Evolutionary conservation across 2,329 filamentous ascomycete species (phyloP).

Genomic region (Clonostachys chloroleuca): DNA sequence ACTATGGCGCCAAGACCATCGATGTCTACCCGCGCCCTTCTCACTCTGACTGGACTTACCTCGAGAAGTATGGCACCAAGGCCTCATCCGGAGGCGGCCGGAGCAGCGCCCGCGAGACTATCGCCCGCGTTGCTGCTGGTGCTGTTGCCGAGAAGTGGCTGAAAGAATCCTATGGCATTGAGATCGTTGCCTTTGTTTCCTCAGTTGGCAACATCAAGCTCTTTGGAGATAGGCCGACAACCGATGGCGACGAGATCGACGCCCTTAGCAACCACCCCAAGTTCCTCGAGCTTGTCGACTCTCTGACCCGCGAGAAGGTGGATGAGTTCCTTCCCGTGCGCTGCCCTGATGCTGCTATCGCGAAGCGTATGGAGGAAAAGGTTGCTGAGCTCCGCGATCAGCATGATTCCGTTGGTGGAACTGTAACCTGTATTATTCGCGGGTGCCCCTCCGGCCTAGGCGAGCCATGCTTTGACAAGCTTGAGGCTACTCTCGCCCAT

Average conservation of each 20-base stretch:
- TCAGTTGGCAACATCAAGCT: conserved; percentile 63
- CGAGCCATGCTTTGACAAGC: conserved; percentile 92
- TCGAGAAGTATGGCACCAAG: conserved; percentile 95
- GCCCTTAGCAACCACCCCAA: conserved; percentile 69
- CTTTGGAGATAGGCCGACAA: conserved; percentile 13
- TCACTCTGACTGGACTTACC: conserved; percentile 95
- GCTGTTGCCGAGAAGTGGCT: conserved; percentile 94
- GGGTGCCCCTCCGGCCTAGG: conserved; percentile 83
- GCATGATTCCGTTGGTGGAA: conserved; percentile 88
- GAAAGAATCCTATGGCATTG: conserved; percentile 71
- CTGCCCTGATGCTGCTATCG: conserved; percentile 67
- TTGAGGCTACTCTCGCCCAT: conserved; percentile 86
- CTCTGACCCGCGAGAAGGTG: conserved; percentile 69
- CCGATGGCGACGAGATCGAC: conserved; percentile 10
- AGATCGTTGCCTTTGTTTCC: conserved; percentile 87
- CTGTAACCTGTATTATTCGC: conserved; percentile 88
- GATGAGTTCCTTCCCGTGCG: conserved; percentile 83
- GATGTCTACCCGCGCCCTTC: conserved; percentile 85
- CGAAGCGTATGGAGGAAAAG: conserved; percentile 69
- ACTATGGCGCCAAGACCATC: conserved; percentile 89
- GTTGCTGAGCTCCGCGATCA: conserved; percentile 76
- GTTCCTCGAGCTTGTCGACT: conserved; percentile 71
- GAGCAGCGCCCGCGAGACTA: conserved; percentile 91
- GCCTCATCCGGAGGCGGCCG: conserved; percentile 86
- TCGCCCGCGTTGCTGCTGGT: conserved; percentile 86